Base-by-base conservation (phyloP, 2,329 filamentous ascomycete genomes). In the Fusarium sp. region DNA sequence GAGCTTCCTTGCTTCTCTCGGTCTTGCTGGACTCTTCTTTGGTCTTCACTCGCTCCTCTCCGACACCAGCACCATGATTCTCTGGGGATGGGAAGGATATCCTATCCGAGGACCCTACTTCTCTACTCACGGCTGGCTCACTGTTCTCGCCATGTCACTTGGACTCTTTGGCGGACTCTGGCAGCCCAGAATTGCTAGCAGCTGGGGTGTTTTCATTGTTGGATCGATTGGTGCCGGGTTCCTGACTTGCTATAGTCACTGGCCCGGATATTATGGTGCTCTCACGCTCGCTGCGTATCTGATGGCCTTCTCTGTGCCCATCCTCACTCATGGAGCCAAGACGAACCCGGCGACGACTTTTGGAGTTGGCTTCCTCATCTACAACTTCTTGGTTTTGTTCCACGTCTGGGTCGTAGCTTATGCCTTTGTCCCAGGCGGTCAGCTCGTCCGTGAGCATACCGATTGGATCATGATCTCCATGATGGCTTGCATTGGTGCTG, bases 401-500 rank as follows among this genome's bases (percentile, higher is more conserved):
- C 95, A 98, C 77, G 93, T 97, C 60, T 99, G 96, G 96, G 92
- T 97, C 34, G 96, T 99, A 10, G 96, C 96, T 2, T 99, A 99
- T 75, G 96, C 96, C 11, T 99, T 99, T 73, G 96, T 99, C 3
- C 96, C 96, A 2, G 96, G 96, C 56, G 96, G 96, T 2, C 93
- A 93, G 3, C 86, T 97, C 1, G 92, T 99, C 44, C 90, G 96
- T 46, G 96, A 99, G 79, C 94, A 90, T 76, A 99, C 94, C 1
- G 95, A 98, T 78, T 97, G 94, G 92, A 86, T 99, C 75, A 97
- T 98, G 93, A 86, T 88, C 6, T 87, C 87, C 7, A 97, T 87
- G 76, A 97, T 98, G 92, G 78, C 93, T 2, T 84, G 90, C 63
- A 90, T 99, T 67, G 96, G 93, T 29, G 89, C 89, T 50, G 96